Base-by-base conservation (phyloP, 2,329 filamentous ascomycete genomes). In the Chrysoporthe puriensis region DNA sequence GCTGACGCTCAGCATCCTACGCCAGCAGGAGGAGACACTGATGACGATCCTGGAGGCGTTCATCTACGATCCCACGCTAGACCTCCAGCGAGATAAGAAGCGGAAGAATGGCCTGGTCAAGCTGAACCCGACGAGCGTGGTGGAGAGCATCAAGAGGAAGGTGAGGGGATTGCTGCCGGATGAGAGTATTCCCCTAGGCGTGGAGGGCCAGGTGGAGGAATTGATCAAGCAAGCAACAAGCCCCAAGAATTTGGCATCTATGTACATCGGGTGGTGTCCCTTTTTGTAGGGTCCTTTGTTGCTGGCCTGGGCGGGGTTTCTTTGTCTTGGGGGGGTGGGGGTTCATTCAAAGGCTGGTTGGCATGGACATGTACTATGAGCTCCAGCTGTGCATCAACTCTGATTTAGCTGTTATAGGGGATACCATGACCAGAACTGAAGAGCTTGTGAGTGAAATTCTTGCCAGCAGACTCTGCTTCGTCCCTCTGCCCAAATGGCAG, bases 1-100 rank as follows among this genome's bases (percentile, higher is more conserved):
- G 79, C 85, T 98, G 70, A 97, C 94, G 13, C 85, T 98, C 69
- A 85, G 87, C 56, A 89, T 97, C 40, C 84, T 98, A 11, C 87
- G 96, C 1, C 92, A 96, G 77, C 94, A 97, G 75, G 92, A 97
- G 78, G 96, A 99, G 79, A 97, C 95, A 50, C 83, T 99, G 68
- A 97, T 99, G 90, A 97, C 95, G 0, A 95, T 99, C 62, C 84
- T 99, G 1, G 96, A 99, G 81, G 94, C 96, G 0, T 99, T 99
- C 76, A 87, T 99, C 71, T 94, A 99, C 76, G 96, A 99, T 77
- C 96, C 96, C 0, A 98, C 96, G 16, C 89, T 97, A 14, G 96
- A 99, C 76, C 89, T 98, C 70, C 88, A 97, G 74, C 82, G 82
- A 71, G 91, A 91, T 63, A 93, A 91, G 77, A 89, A 88, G 73